Percentiles rank a stretch among this genome's conserved stretches.
Conservation (phyloP, 2,329 filamentous ascomycete species). For the Fusarium sp. region DNA sequence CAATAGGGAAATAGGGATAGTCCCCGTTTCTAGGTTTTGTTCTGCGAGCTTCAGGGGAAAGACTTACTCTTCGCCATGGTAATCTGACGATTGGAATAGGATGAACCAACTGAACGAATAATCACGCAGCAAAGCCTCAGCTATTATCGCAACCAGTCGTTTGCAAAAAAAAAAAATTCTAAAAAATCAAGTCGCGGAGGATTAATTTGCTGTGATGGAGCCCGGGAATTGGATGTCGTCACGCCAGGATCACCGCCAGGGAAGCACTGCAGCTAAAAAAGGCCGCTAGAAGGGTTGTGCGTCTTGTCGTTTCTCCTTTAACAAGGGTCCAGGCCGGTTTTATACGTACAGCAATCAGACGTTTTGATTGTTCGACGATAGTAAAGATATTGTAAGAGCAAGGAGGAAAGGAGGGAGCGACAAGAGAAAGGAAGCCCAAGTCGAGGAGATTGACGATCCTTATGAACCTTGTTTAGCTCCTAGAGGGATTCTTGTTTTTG, state of each 20-base stretch:
- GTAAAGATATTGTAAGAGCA: conserved; percentile 5
- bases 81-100: neutral
- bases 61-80: conserved; percentile 48
- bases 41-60: neutral
- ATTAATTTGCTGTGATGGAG: conserved; percentile 26
- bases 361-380: neutral
- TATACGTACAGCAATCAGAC: neutral
- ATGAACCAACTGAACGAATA: neutral
- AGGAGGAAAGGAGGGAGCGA: conserved; percentile 7
- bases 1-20: neutral
- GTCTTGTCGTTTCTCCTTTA: conserved; percentile 13
- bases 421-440: conserved; percentile 4
- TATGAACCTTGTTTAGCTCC: conserved; percentile 33
- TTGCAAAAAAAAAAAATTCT: conserved; percentile 3
- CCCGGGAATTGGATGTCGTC: conserved; percentile 37
- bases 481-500: conserved; percentile 38
- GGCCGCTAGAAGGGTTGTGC: conserved; percentile 32
- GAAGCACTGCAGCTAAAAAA: conserved; percentile 30
- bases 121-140: neutral
- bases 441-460: conserved; percentile 34
- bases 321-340: conserved; percentile 8
- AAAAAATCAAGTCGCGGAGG: conserved; percentile 5
- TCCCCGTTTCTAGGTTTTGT: neutral
- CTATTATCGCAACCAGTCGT: conserved; percentile 13
- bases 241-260: conserved; percentile 37